phyloP scores from a whole-genome alignment of 108 stramenopile species.

The Stephanodiscus minutulus region DNA sequence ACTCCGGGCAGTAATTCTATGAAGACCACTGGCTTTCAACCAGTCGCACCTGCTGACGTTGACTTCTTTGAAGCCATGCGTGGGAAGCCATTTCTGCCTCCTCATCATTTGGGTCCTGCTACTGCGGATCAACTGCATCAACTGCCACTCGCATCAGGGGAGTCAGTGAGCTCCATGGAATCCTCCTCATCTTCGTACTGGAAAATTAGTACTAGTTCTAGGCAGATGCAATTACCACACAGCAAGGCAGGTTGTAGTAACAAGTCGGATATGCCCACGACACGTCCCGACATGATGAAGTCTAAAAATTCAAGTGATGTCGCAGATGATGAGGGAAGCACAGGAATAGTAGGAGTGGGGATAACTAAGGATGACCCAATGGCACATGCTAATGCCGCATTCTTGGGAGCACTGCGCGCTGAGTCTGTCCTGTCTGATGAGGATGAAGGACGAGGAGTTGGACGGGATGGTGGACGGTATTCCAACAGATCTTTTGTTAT shows the following conservation, averaged over 20 bases:
- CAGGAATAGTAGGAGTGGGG: neutral
- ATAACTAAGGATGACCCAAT: constrained; percentile 16
- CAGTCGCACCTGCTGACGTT: neutral
- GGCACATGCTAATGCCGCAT: constrained; percentile 50
- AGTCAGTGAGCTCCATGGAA: constrained; percentile 1
- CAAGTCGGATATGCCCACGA: neutral
- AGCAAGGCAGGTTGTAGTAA: neutral
- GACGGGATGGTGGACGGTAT: constrained; percentile 3
- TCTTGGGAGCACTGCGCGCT: constrained; percentile 48
- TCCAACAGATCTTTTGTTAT: constrained; percentile 6
- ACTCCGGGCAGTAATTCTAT: neutral
- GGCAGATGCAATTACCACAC: neutral
- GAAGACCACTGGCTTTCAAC: too few relatives aligned
- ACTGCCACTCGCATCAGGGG: neutral
- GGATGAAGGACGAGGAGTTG: constrained; percentile 1
- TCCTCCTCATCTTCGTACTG: neutral
- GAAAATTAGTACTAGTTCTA: neutral
- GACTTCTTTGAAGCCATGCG: constrained; percentile 20
- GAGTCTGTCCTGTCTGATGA: constrained; percentile 29
- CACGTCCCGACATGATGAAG: neutral
- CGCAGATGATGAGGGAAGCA: neutral
- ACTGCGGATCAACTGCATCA: constrained; percentile 3
- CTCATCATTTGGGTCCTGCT: neutral
- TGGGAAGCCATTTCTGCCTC: neutral
- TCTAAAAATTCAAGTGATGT: neutral